Base-by-base conservation (phyloP, 1,139 yeast species). In the Debaryomyces robertsiae region DNA sequence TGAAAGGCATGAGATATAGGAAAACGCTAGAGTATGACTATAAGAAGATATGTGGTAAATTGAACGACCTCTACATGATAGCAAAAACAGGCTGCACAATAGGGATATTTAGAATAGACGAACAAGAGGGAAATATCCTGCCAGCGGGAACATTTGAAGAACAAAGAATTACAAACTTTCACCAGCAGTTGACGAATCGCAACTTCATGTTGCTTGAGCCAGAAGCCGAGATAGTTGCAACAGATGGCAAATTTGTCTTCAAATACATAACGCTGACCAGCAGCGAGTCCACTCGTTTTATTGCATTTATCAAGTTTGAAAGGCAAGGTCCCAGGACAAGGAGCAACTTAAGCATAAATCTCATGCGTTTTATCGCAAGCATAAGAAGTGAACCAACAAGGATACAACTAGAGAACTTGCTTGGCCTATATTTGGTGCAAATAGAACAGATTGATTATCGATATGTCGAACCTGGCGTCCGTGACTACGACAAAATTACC, bases 41-140 rank as follows among this genome's bases (percentile, higher is more conserved):
- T 18, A 27, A 37, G 11, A n/a, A 18, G 13, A 25, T 37, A 7
- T 31, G 40, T 34, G 40, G 40, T n/a, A 30, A 13, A 15, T 30
- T 37, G 9, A 30, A 27, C 10, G 36, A 30, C 16, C 14, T 22
- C 9, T 37, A 27, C 14, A 16, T 37, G 5, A 14, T 37, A 25
- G 18, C 30, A 14, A 14, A 25, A 3, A 10, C 16, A 13, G 31
- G 31, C 9, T 25, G 14, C 15, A 27, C 10, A 7, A 30, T 31
- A 19, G n/a, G 19, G 11, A 30, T 30, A 17, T 17, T 11, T 31
- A 18, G 15, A 31, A 13, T 29, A 7, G 38, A 30, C 9, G 30
- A 25, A 17, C n/a, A 9, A 9, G 22, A n/a, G 9, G 30, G 40
- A n/a, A 17, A 7, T 5, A 6, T 24, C 13, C 11, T 29, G 18